Evolutionary conservation across 2,329 filamentous ascomycete species (phyloP).

Genomic region (Sodiomyces alkalinus): DNA sequence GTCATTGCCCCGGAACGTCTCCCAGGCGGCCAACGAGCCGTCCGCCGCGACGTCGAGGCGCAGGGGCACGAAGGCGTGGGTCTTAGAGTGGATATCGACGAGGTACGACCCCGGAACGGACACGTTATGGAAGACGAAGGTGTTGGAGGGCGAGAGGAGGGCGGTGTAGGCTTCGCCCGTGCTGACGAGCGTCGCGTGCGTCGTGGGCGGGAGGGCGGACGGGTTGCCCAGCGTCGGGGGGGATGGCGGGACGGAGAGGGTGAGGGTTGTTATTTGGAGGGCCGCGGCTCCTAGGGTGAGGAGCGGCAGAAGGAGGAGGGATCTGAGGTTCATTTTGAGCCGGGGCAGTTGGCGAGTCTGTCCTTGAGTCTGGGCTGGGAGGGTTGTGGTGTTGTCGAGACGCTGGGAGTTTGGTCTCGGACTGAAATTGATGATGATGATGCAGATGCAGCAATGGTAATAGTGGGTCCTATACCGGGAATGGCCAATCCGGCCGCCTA

Average conservation of each 20-base stretch:
- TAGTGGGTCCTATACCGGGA: no score
- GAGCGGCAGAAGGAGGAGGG: conserved; percentile 20
- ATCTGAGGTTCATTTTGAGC: conserved; percentile 20
- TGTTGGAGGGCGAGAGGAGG: conserved; percentile 51
- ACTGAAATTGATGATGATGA: no score
- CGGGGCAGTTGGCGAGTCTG: conserved; percentile 6
- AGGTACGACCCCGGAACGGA: conserved; percentile 56
- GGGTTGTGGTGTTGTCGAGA: conserved; percentile 3
- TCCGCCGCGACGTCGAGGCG: conserved; percentile 53
- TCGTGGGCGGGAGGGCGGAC: conserved; percentile 43
- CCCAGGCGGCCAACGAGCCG: conserved; percentile 49
- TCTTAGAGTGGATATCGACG: conserved; percentile 61
- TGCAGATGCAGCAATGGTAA: no score
- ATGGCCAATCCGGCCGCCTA: no score
- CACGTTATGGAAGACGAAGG: conserved; percentile 63
- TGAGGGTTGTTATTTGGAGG: conserved; percentile 24
- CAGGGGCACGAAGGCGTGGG: conserved; percentile 63
- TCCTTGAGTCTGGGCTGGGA: conserved; percentile 5
- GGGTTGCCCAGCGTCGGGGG: conserved; percentile 27
- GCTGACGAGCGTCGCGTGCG: conserved; percentile 44
- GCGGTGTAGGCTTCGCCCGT: conserved; percentile 29
- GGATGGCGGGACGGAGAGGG: conserved; percentile 26
- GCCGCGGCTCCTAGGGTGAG: conserved; percentile 15
- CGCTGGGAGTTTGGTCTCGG: no score
- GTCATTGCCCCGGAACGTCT: conserved; percentile 77